Base-by-base conservation (phyloP, 106 monocot genomes). In the Allium sativum region DNA sequence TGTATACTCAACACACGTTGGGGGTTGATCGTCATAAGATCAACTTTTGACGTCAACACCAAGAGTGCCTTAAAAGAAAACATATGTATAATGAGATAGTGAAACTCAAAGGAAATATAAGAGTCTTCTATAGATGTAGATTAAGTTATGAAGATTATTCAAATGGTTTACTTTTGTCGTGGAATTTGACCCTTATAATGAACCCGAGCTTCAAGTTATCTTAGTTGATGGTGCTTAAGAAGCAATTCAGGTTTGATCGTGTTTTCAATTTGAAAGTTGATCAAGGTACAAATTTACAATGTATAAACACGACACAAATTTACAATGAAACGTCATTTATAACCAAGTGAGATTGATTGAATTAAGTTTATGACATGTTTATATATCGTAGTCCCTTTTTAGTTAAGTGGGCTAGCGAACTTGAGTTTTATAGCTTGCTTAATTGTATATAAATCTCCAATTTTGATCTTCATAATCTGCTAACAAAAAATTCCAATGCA, bases 91-190 rank as follows among this genome's bases (percentile, higher is more conserved):
- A 96, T 73, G 95, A 96, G 51, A 13, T 87, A 40, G 82, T 96
- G 52, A 90, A 96, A 48, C 20, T 84, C 40, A 96, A 75, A 67
- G 95, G 95, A 14, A 96, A 96, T 52, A 90, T 96, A n/a, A 77
- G 90, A 69, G 95, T 96, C 1, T 96, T 96, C 22, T 96, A 90
- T 72, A 68, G 95, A 87, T 86, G 67, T 67, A 90, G 57, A 90
- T 96, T 48, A 90, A 64, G 68, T 43, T 69, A 0, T 84, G 84
- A 42, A 90, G 90, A 53, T 60, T 77, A 48, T 74, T 84, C 12
- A 84, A 69, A 58, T 87, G 90, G 10, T 42, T 45, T 75, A 68
- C 80, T 51, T 81, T 72, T 42, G 68, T 77, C 2, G 42, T 96
- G 20, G 84, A 90, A 7, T 80, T 90, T 52, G 90, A 96, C 21